A percentile compares a stretch with the other conserved stretches of the same genome.
Conservation (phyloP, 352 stramenopile genomes). For the Phytopythium boreale region DNA sequence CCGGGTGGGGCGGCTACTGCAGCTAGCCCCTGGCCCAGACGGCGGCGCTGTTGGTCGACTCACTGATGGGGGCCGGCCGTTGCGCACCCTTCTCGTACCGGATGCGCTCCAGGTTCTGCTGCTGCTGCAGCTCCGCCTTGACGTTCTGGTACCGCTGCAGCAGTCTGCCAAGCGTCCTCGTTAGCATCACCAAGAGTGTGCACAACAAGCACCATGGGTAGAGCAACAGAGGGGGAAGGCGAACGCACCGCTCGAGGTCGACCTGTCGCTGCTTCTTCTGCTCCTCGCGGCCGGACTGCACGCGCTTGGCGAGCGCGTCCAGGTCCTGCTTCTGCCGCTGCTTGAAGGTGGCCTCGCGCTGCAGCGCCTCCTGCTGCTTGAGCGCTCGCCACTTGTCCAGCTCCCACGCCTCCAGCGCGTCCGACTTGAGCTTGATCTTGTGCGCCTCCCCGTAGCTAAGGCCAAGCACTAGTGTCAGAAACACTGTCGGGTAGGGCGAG, state of each 20-base stretch:
- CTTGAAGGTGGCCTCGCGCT: slow-evolving; percentile 95
- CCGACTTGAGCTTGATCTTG: slow-evolving; percentile 96
- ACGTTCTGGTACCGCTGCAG: slow-evolving; percentile 95
- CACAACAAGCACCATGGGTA: too few species aligned
- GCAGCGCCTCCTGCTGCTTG: slow-evolving; percentile 94
- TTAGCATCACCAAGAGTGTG: not conserved
- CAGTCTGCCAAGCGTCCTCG: slow-evolving; percentile 36
- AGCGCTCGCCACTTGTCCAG: slow-evolving; percentile 93
- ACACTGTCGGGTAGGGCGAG: not conserved
- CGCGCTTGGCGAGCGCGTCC: slow-evolving; percentile 91
- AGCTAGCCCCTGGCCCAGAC: not conserved
- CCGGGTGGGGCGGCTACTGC: not conserved
- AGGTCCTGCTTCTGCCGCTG: slow-evolving; percentile 92
- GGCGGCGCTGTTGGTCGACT: slow-evolving; percentile 10
- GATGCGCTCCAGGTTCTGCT: slow-evolving; percentile 94
- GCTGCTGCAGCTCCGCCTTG: slow-evolving; percentile 92
- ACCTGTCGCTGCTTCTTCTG: slow-evolving; percentile 95
- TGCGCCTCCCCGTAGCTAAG: slow-evolving; percentile 92
- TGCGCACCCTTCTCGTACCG: slow-evolving; percentile 77
- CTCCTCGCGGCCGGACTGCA: slow-evolving; percentile 92
- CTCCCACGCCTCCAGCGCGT: slow-evolving; percentile 93
- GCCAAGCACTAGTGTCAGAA: not conserved
- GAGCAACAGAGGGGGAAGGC: not conserved
- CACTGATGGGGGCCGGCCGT: slow-evolving; percentile 18
- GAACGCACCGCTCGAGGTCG: slow-evolving; percentile 85